phyloP scores from a whole-genome alignment of 768 basidiomycete species.

The Scleroderma bovista region DNA sequence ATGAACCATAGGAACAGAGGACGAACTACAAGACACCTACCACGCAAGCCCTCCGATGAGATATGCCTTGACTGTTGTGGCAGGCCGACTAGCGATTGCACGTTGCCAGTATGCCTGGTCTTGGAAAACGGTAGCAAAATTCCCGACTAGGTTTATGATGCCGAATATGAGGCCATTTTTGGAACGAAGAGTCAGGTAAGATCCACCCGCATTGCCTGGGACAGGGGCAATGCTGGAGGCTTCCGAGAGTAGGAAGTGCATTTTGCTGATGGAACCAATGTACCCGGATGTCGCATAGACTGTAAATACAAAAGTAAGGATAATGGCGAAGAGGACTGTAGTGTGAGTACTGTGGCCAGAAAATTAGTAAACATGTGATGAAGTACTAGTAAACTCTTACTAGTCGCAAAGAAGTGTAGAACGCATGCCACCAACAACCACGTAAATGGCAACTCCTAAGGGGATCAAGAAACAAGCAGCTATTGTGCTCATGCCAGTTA shows the following conservation, averaged over 20 bases:
- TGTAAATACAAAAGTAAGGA: constrained; percentile 70
- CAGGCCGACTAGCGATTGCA: constrained; percentile 82
- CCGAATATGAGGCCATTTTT: constrained; percentile 76
- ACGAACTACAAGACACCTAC: constrained; percentile 32
- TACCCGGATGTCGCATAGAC: constrained; percentile 75
- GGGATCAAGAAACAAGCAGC: constrained; percentile 92
- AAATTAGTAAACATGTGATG: neutral
- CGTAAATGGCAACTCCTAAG: constrained; percentile 82
- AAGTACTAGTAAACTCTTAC: constrained; percentile 37
- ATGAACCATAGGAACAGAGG: neutral
- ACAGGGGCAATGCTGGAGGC: constrained; percentile 57
- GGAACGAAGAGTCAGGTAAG: constrained; percentile 80
- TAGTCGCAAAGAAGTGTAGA: constrained; percentile 84
- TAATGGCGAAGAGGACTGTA: constrained; percentile 78
- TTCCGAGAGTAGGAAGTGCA: constrained; percentile 73
- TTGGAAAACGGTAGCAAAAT: constrained; percentile 64
- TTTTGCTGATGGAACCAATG: constrained; percentile 72
- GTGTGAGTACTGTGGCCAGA: constrained; percentile 66
- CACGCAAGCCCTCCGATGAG: constrained; percentile 85
- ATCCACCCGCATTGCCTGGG: constrained; percentile 76
- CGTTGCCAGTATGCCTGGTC: constrained; percentile 88
- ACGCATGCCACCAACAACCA: constrained; percentile 82
- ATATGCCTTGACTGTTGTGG: constrained; percentile 86
- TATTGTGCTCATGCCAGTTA: constrained; percentile 88
- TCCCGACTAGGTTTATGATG: constrained; percentile 84